Base-by-base conservation (phyloP, 1,284 basidiomycete genomes). In the Apiotrichum montevideense region DNA sequence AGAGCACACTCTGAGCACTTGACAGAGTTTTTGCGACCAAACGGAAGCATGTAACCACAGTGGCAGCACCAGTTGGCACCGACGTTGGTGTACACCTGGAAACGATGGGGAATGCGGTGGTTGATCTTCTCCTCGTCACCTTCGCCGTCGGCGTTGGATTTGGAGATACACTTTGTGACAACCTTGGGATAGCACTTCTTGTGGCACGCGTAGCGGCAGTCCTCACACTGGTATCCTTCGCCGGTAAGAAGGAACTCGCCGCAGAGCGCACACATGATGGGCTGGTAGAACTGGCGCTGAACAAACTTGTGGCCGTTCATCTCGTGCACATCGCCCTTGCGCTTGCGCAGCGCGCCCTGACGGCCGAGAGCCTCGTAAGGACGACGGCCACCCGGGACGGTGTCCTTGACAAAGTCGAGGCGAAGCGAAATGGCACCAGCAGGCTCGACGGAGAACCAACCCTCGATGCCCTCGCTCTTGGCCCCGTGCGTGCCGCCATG, bases 241-340 rank as follows among this genome's bases (percentile, higher is more conserved):
- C 93, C 96, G 62, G 98, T 98, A 74, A 98, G 87, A 64, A 98
- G 81, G 80, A 98, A 96, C 70, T 98, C 95, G 77, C 86, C 88
- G 79, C 96, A 99, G 74, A 97, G 91, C 1, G 96, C 96, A 74
- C 96, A 98, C 56, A 97, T 84, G 80, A 99, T 96, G 71, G 96
- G 86, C 77, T 97, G 94, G 78, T 98, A 98, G 80, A 99, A 99
- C 77, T 98, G 96, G 53, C 87, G 85, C 69, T 93, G 90, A 52
- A 98, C 84, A 72, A 99, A 99, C 77, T 96, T 91, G 81, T 99
- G 96, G 4, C 96, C 96, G 72, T 98, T 98, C 90, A 98, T 97
- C 78, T 98, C 94, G 77, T 96, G 92, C 10, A 98, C 88, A 77
- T 98, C 95, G 67, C 88, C 95, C 79, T 97, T 97, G 72, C 92